A percentile compares a stretch with the other conserved stretches of the same genome.
These are phyloP conservation scores for Cucumis sativus DNA, from an alignment of 306 rosid species.

Conservation along the genomic window DNA sequence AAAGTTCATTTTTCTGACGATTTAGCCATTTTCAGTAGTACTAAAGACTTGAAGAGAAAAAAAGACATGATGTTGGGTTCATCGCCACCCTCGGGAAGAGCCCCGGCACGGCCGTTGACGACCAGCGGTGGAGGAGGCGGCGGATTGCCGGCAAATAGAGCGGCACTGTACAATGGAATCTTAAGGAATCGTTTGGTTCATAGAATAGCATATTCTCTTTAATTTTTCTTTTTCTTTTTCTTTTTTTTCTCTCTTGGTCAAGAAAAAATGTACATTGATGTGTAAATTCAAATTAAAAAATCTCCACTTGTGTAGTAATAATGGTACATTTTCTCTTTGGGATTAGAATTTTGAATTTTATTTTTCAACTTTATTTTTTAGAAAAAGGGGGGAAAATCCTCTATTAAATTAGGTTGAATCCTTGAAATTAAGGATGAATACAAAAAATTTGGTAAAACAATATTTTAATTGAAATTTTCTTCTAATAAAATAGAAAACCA, in stretches of 20 bases:
- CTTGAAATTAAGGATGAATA: too few species aligned
- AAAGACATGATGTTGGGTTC: conserved; percentile 6
- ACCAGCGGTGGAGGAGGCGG: conserved; percentile 1
- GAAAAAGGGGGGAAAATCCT: too few species aligned
- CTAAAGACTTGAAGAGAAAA: conserved; percentile 35
- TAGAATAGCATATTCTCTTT: conserved; percentile 35
- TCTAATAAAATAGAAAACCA: too few species aligned
- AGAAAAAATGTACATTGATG: background rate
- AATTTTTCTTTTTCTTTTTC: background rate
- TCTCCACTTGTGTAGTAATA: background rate
- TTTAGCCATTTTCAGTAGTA: conserved; percentile 37
- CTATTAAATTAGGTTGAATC: too few species aligned
- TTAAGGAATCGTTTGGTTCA: conserved; percentile 60
- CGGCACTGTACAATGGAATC: conserved; percentile 80
- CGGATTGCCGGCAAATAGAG: conserved; percentile 66
- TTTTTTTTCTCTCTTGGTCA: background rate
- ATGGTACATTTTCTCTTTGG: background rate
- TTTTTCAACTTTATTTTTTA: too few species aligned
- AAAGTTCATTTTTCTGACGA: conserved; percentile 78
- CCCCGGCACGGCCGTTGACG: conserved; percentile 6
- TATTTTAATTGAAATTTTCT: too few species aligned
- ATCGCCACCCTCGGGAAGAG: background rate
- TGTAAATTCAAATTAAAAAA: background rate
- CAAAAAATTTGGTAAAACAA: too few species aligned
- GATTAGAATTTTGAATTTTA: background rate